These are phyloP conservation scores for Artemisia argyi DNA, from an alignment of 129 eudicot genomes.

Conservation along the genomic window DNA sequence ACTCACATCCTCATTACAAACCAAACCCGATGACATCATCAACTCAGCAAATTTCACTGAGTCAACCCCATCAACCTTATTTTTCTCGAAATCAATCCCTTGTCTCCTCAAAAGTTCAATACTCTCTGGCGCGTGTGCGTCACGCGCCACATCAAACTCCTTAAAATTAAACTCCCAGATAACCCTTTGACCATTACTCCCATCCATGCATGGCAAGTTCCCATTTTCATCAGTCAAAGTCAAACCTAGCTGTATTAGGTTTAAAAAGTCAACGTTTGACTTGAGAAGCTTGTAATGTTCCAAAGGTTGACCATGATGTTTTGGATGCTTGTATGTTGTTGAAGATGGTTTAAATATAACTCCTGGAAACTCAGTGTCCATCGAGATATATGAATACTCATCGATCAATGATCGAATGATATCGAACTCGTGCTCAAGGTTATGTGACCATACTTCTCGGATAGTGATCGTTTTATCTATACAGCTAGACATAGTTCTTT, in stretches of 20 bases:
- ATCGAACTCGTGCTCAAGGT: constrained; percentile 60
- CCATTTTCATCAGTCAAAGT: constrained; percentile 66
- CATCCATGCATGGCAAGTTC: constrained; percentile 41
- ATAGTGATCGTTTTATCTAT: constrained; percentile 39
- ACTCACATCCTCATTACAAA: constrained; percentile 5
- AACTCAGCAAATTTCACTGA: constrained; percentile 6
- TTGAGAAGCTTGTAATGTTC: constrained; percentile 56
- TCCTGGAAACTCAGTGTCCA: constrained; percentile 97
- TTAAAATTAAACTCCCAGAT: constrained; percentile 18
- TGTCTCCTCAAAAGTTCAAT: constrained; percentile 1
- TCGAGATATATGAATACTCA: constrained; percentile 58
- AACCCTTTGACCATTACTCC: background rate
- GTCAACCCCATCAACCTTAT: constrained; percentile 10
- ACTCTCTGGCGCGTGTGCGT: background rate
- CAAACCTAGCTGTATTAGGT: constrained; percentile 71
- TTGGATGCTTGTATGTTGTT: background rate
- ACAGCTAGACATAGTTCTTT: constrained; percentile 10
- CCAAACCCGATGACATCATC: constrained; percentile 20
- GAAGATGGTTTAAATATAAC: constrained; percentile 40
- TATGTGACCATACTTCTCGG: constrained; percentile 71
- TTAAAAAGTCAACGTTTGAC: constrained; percentile 71
- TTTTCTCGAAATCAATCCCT: constrained; percentile 8
- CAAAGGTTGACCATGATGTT: constrained; percentile 24
- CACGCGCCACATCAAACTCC: constrained; percentile 13
- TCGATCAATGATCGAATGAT: constrained; percentile 52